phyloP scores from a whole-genome alignment of 2,329 filamentous ascomycete species.

The Lasiodiplodia citricola region DNA sequence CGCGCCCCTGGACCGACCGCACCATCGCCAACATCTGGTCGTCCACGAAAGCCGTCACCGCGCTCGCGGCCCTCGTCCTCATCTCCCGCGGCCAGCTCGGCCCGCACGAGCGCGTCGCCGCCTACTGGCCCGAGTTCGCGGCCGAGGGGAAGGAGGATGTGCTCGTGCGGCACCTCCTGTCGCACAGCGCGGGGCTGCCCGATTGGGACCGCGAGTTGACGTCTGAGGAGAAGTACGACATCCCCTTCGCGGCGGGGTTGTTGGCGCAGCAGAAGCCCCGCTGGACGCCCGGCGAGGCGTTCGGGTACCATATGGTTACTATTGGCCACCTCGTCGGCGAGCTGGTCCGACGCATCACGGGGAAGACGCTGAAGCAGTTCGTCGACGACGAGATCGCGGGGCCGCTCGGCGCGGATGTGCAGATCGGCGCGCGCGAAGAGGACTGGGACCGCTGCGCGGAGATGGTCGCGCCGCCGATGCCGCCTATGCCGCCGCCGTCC shows the following conservation, averaged over 20 bases:
- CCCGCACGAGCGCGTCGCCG: constrained; percentile 35
- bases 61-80: constrained; percentile 35
- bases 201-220: constrained; percentile 1
- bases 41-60: constrained; percentile 35
- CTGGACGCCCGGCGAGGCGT: constrained; percentile 6
- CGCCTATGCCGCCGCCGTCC: neutral
- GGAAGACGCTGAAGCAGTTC: neutral
- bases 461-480: neutral
- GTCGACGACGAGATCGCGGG: constrained; percentile 14
- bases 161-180: constrained; percentile 31
- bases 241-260: neutral
- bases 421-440: neutral
- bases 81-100: constrained; percentile 36
- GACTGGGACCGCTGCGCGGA: constrained; percentile 4
- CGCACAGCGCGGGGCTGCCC: constrained; percentile 14
- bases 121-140: constrained; percentile 44
- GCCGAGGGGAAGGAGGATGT: constrained; percentile 39
- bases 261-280: constrained; percentile 3
- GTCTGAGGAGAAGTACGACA: constrained; percentile 3
- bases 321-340: constrained; percentile 4
- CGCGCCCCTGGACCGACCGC: constrained; percentile 45
- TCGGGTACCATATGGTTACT: constrained; percentile 15
- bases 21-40: constrained; percentile 32
- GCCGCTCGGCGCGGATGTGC: constrained; percentile 12
- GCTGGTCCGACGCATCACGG: neutral